Evolutionary conservation across 2,329 filamentous ascomycete genomes (phyloP).

Genomic region (Fusarium sp.): DNA sequence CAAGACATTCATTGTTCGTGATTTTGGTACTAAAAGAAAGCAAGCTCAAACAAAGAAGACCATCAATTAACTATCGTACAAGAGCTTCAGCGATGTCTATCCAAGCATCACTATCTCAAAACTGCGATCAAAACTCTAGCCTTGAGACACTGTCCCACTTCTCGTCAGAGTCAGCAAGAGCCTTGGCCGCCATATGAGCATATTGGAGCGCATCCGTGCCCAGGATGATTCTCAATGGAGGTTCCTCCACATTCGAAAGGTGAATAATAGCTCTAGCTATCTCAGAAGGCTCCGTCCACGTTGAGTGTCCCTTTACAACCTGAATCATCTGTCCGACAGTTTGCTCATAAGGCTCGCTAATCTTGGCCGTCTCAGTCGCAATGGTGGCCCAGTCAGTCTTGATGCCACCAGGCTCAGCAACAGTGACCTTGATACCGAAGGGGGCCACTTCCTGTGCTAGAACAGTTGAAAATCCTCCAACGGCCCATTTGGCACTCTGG

Average conservation of each 20-base stretch:
- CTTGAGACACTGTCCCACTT: slow-evolving; percentile 42
- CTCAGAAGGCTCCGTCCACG: slow-evolving; percentile 31
- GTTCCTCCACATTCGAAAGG: slow-evolving; percentile 40
- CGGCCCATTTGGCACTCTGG: slow-evolving; percentile 52
- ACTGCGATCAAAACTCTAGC: neutral
- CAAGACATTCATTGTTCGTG: neutral
- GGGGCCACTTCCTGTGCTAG: slow-evolving; percentile 48
- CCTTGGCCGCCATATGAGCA: slow-evolving; percentile 27
- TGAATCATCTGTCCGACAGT: slow-evolving; percentile 46
- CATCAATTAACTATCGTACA: neutral
- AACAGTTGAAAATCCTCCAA: slow-evolving; percentile 50
- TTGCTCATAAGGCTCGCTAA: slow-evolving; percentile 49
- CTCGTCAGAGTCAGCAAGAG: slow-evolving; percentile 43
- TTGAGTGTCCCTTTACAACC: neutral
- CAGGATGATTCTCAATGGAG: slow-evolving; percentile 46
- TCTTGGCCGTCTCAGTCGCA: slow-evolving; percentile 38
- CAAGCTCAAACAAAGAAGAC: rapidly evolving
- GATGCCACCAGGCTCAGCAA: slow-evolving; percentile 53
- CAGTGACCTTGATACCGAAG: slow-evolving; percentile 51
- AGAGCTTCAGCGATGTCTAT: rapidly evolving
- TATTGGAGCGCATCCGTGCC: slow-evolving; percentile 43
- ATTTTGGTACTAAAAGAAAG: too few species aligned
- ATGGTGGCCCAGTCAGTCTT: slow-evolving; percentile 51
- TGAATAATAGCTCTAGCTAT: slow-evolving; percentile 44
- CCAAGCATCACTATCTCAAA: rapidly evolving